A percentile compares a stretch with the other conserved stretches of the same genome.
Conservation (phyloP, 495 filamentous ascomycete genomes). For the Talaromyces thailandensis region DNA sequence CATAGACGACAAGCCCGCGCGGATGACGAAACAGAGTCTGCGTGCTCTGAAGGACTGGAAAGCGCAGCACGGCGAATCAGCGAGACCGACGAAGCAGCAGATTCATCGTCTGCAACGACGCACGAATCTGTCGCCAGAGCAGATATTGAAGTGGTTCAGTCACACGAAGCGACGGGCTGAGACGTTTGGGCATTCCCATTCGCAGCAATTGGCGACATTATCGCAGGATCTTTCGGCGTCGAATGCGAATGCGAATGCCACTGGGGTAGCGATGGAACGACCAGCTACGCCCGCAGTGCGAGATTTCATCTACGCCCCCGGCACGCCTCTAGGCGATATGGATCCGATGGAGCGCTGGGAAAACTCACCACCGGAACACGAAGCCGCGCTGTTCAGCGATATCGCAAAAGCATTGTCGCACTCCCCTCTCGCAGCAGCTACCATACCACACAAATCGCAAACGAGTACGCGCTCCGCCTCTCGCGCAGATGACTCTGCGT, state of each 20-base stretch:
- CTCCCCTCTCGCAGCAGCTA: background rate
- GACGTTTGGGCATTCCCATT: background rate
- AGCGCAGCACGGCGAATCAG: background rate
- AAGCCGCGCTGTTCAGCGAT: constrained; percentile 62
- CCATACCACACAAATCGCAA: constrained; percentile 21
- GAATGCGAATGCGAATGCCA: background rate
- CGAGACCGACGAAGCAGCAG: background rate
- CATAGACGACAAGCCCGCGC: background rate
- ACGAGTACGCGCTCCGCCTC: constrained; percentile 13
- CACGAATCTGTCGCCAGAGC: background rate
- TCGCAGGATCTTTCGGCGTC: background rate
- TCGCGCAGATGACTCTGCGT: constrained; percentile 33
- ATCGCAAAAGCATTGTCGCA: constrained; percentile 54
- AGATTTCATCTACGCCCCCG: background rate
- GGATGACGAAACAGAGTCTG: constrained; percentile 2
- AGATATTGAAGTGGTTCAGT: constrained; percentile 5
- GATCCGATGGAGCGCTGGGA: constrained; percentile 70
- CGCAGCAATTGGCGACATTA: background rate
- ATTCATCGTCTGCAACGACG: background rate
- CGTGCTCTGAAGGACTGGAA: constrained; percentile 4
- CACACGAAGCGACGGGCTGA: background rate
- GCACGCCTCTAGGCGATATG: constrained; percentile 35
- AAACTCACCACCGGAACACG: constrained; percentile 67
- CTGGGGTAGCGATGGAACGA: background rate
- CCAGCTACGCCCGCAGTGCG: background rate